Percentiles rank a stretch among this genome's conserved stretches.
Evolutionary conservation across 2,329 filamentous ascomycete species (phyloP).

Genomic region (Pyrenophora graminea): DNA sequence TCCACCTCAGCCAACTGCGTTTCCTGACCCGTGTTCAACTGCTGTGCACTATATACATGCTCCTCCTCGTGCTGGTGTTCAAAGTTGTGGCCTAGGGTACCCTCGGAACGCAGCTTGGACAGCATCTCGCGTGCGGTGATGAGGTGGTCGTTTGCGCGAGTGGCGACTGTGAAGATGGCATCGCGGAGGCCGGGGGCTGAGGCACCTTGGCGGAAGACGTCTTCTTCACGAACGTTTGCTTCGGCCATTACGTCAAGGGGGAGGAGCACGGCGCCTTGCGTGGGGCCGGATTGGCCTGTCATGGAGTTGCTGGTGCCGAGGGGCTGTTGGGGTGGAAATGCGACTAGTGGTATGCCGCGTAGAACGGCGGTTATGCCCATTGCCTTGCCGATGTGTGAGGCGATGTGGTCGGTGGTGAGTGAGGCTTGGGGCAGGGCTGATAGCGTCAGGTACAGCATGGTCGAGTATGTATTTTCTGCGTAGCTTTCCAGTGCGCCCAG

Average conservation of each 20-base stretch:
- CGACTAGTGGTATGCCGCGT: slow-evolving; percentile 86
- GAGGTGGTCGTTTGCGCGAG: slow-evolving; percentile 90
- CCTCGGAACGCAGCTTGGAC: slow-evolving; percentile 72
- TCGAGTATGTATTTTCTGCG: slow-evolving; percentile 93
- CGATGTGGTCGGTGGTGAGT: slow-evolving; percentile 86
- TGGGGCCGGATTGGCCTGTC: slow-evolving; percentile 46
- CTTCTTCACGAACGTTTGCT: slow-evolving; percentile 79
- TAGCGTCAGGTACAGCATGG: slow-evolving; percentile 84
- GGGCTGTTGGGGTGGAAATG: slow-evolving; percentile 69
- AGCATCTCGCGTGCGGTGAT: slow-evolving; percentile 94
- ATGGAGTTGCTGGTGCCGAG: slow-evolving; percentile 50
- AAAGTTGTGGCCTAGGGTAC: slow-evolving; percentile 81
- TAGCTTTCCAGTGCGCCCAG: slow-evolving; percentile 80
- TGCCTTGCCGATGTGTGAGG: slow-evolving; percentile 93
- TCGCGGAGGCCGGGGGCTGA: slow-evolving; percentile 81
- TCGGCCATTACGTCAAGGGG: slow-evolving; percentile 91
- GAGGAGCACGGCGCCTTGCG: slow-evolving; percentile 72
- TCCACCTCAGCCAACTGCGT: slow-evolving; percentile 59
- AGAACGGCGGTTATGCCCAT: slow-evolving; percentile 84
- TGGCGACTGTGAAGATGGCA: slow-evolving; percentile 89
- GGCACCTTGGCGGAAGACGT: slow-evolving; percentile 80
- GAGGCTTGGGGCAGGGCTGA: slow-evolving; percentile 79
- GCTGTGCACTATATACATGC: slow-evolving; percentile 54
- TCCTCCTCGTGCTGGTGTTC: slow-evolving; percentile 83
- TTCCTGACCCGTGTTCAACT: slow-evolving; percentile 43